Percentiles rank a stretch among this genome's conserved stretches.
Conservation (phyloP, 208 protist genomes). For the Leishmania aethiopica region DNA sequence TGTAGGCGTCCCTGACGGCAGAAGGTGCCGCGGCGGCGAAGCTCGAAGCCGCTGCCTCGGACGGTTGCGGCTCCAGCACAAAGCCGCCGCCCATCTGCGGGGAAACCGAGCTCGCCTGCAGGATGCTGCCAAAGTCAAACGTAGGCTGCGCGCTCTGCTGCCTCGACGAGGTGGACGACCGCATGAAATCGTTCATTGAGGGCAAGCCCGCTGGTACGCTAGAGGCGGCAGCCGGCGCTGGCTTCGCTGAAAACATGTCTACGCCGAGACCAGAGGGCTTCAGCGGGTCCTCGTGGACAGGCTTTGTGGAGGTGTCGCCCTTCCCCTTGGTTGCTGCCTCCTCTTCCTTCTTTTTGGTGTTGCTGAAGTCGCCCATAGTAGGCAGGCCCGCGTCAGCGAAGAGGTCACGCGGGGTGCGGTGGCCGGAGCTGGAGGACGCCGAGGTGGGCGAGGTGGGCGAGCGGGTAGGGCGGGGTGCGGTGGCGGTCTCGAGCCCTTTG, state of each 20-base stretch:
- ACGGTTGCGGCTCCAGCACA: constrained; percentile 33
- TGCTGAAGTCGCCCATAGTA: constrained; percentile 67
- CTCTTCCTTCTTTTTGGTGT: constrained; percentile 23
- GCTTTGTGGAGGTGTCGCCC: background rate
- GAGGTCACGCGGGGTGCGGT: constrained; percentile 43
- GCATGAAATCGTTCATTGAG: constrained; percentile 21
- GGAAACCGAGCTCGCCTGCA: constrained; percentile 7
- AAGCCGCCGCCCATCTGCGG: constrained; percentile 12
- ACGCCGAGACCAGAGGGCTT: constrained; percentile 44
- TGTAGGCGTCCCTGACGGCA: constrained; percentile 17
- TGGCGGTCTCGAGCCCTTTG: constrained; percentile 32
- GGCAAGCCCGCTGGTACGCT: constrained; percentile 9
- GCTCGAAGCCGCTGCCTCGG: constrained; percentile 6
- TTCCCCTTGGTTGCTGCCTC: background rate
- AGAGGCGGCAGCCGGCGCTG: constrained; percentile 10
- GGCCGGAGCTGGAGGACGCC: constrained; percentile 43
- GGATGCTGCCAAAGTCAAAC: constrained; percentile 36
- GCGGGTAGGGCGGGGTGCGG: constrained; percentile 35
- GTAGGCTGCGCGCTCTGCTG: constrained; percentile 16
- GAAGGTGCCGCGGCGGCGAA: constrained; percentile 15
- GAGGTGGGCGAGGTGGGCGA: constrained; percentile 33
- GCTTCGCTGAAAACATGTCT: constrained; percentile 57
- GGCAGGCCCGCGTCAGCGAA: constrained; percentile 51
- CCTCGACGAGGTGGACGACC: constrained; percentile 1
- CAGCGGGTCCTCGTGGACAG: constrained; percentile 41